Evolutionary conservation across 345 rosid species (phyloP), one percentile per base, ranked within the genome.

Genomic region (Lagerstroemia speciosa): DNA sequence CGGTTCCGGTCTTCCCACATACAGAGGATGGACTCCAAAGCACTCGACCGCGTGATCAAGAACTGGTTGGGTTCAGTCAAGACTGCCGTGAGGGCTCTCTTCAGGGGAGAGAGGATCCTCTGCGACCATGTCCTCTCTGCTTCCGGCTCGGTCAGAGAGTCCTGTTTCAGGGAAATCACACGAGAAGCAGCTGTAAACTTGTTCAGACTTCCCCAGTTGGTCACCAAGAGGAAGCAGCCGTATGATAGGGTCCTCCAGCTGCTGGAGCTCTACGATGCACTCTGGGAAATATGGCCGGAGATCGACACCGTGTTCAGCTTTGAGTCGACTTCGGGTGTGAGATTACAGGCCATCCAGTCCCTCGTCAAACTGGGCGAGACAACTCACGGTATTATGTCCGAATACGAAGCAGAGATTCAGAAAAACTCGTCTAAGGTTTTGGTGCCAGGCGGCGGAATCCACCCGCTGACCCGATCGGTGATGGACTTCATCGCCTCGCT

Each of bases 401-500:
- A 83, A 20, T 86, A 91, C 53, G 88, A 83, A 48, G 69, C 85
- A 19, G 73, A 83, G 10, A 76, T 94, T 69, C 83, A 79, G 27
- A 89, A 85, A 41, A 88, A 84, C 73, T 73, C 80, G 0, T 77
- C 88, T 1, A 89, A 80, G 73, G 50, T 70, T 22, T 63, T 62
- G 2, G 77, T 77, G 9, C 73, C 83, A 20, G 95, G 98, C 7
- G 93, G 91, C 27, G 92, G 91, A 41, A 76, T 94, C 75, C 98
- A 89, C 61, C 93, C 82, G 12, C 82, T 89, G 64, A 83, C 93
- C 3, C 75, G 77, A 33, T 83, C 86, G 61, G 80, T 80, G 0
- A 91, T 91, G 96, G 83, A 71, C 66, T 91, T 83, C 84, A 52
- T 94, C 66, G 68, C 83, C 29, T 85, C 87, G 40, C 81, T 94